Evolutionary conservation across 345 rosid species (phyloP).

Genomic region (Gossypium mustelinum): DNA sequence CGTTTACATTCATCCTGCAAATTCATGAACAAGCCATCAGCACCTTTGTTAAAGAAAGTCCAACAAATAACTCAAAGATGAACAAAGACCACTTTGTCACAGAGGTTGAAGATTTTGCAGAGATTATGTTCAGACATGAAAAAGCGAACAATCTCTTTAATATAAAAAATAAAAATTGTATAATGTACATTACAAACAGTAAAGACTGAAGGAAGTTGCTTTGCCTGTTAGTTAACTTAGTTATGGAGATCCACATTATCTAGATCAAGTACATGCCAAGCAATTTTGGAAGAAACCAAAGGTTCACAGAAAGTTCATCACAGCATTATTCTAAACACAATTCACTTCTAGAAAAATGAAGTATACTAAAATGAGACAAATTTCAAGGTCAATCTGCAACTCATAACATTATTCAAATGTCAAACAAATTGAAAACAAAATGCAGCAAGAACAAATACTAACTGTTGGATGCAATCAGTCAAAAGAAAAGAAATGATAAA

Average conservation of each 20-base stretch:
- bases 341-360: neutral
- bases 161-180: neutral
- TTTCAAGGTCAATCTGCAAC: neutral
- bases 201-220: neutral
- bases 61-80: constrained; percentile 2
- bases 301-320: too few relatives aligned
- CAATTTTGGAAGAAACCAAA: too few relatives aligned
- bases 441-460: neutral
- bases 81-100: neutral
- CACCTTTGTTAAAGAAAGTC: constrained; percentile 4
- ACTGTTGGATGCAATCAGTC: constrained; percentile 2
- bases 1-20: constrained; percentile 92
- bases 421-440: neutral
- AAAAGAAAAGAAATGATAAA: neutral
- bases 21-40: constrained; percentile 21
- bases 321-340: too few relatives aligned
- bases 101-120: neutral
- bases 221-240: neutral
- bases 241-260: neutral
- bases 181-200: neutral
- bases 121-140: neutral
- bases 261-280: neutral
- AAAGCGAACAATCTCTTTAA: neutral
- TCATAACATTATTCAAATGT: neutral
- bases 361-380: neutral